Evolutionary conservation across 176 grass and related monocot species (phyloP).

Genomic region (Puya raimondii): DNA sequence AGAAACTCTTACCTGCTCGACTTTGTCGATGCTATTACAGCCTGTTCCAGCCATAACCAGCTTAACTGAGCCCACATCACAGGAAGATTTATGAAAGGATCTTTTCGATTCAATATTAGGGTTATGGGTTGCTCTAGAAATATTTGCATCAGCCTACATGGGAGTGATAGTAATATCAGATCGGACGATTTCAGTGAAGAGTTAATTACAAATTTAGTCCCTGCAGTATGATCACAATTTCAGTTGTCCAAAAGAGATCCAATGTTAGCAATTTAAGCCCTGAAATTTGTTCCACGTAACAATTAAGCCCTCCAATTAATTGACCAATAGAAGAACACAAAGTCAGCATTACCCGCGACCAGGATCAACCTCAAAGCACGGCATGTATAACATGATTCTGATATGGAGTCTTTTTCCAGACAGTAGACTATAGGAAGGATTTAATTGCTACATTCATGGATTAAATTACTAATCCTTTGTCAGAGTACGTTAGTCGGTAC

Average conservation of each 20-base stretch:
- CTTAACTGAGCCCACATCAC: constrained; percentile 43
- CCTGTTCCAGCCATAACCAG: constrained; percentile 70
- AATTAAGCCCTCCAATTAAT: no score
- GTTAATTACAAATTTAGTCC: background rate
- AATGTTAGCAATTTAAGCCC: no score
- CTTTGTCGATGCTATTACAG: constrained; percentile 34
- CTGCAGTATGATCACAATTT: no score
- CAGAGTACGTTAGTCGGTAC: background rate
- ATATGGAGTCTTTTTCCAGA: no score
- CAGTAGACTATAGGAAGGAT: background rate
- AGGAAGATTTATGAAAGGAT: constrained; percentile 25
- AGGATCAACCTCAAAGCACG: no score
- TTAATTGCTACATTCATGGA: background rate
- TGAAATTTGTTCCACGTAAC: no score
- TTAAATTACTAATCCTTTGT: no score
- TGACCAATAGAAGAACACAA: no score
- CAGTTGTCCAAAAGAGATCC: no score
- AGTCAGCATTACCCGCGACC: no score
- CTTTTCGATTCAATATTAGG: constrained; percentile 44
- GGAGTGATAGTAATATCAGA: constrained; percentile 17
- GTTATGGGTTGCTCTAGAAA: constrained; percentile 39
- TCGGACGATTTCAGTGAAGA: background rate
- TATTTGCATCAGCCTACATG: constrained; percentile 41
- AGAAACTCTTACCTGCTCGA: constrained; percentile 40
- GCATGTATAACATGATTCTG: no score